Percentiles rank a stretch among this genome's conserved stretches.
phyloP scores from a whole-genome alignment of 2,329 filamentous ascomycete species.

The Mollisia scopiformis region DNA sequence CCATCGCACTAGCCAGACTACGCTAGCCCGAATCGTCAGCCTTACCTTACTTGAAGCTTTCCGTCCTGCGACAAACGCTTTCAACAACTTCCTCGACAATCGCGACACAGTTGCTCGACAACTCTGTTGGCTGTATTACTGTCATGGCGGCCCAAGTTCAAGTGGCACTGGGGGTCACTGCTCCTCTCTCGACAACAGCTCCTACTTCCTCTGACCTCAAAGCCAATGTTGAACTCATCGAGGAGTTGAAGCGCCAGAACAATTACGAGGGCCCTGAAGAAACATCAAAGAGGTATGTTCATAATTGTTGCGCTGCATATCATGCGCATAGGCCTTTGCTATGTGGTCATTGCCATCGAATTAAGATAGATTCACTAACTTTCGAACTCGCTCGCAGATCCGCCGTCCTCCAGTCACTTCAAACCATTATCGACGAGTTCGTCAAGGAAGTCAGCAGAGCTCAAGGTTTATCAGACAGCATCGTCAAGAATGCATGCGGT shows the following conservation, averaged over 20 bases:
- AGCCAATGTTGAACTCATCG: conserved; percentile 77
- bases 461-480: conserved; percentile 68
- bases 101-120: background rate
- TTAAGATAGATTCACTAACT: conserved; percentile 1
- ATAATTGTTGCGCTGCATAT: background rate
- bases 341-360: no score
- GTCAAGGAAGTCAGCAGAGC: conserved; percentile 70
- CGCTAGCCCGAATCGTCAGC: background rate
- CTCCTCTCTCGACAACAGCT: conserved; percentile 76
- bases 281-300: conserved; percentile 73
- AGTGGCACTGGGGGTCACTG: conserved; percentile 67
- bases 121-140: conserved; percentile 5
- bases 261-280: conserved; percentile 87
- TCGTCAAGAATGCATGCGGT: conserved; percentile 83
- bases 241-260: conserved; percentile 85
- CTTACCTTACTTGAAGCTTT: background rate
- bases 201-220: conserved; percentile 79
- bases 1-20: background rate
- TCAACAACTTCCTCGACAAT: background rate
- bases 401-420: conserved; percentile 73
- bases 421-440: conserved; percentile 82
- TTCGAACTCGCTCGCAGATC: conserved; percentile 41
- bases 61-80: conserved; percentile 5
- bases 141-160: conserved; percentile 33
- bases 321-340: no score